phyloP scores from a whole-genome alignment of 2,329 filamentous ascomycete genomes.

The Penicillium palitans region DNA sequence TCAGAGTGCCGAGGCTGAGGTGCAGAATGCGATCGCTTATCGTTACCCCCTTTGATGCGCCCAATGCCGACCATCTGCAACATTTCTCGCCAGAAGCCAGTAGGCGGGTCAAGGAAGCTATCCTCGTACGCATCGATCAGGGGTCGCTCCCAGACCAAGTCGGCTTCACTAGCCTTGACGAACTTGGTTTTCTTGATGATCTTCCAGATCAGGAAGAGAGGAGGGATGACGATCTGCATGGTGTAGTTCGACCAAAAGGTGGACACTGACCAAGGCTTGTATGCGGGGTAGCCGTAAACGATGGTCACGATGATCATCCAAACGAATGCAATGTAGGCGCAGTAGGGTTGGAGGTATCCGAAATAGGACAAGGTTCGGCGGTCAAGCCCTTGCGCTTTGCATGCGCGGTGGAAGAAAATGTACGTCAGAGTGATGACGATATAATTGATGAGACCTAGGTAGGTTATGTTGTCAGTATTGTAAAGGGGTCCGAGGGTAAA shows the following conservation, averaged over 20 bases:
- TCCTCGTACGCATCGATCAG: constrained; percentile 60
- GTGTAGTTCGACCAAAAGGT: constrained; percentile 56
- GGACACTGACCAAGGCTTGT: constrained; percentile 48
- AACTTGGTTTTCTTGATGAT: constrained; percentile 60
- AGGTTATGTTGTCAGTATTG: background rate
- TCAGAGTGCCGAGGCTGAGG: background rate
- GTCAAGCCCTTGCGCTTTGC: constrained; percentile 53
- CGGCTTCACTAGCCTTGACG: constrained; percentile 55
- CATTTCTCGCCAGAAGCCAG: constrained; percentile 60
- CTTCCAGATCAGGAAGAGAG: constrained; percentile 64
- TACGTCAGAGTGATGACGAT: constrained; percentile 62
- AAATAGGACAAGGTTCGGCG: constrained; percentile 58
- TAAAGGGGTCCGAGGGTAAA: background rate
- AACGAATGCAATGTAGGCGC: constrained; percentile 37
- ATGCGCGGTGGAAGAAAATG: constrained; percentile 58
- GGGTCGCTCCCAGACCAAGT: constrained; percentile 63
- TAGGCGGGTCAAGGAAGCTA: constrained; percentile 50
- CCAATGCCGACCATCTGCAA: constrained; percentile 44
- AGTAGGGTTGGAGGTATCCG: constrained; percentile 61
- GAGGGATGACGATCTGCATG: constrained; percentile 56
- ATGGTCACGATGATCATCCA: constrained; percentile 29
- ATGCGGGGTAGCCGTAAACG: constrained; percentile 58
- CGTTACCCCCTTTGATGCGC: constrained; percentile 20
- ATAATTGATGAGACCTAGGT: constrained; percentile 56
- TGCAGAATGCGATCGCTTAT: constrained; percentile 5